These are phyloP conservation scores for Suillus bovinus DNA, from an alignment of 768 basidiomycete species.

Conservation along the genomic window DNA sequence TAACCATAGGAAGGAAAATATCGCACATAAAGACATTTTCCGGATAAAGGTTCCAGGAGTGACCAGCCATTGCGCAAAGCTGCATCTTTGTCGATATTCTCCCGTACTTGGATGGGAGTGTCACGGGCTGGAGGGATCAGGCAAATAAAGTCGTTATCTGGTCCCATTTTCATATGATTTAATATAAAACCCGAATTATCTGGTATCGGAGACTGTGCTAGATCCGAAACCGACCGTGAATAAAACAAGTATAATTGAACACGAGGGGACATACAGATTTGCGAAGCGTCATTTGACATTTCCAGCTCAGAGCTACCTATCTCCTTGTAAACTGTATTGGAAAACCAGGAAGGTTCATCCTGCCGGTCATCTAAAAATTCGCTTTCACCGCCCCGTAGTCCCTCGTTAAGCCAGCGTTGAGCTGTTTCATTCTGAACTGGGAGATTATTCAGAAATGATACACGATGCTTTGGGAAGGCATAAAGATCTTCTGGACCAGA, in stretches of 20 bases:
- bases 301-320: conserved; percentile 57
- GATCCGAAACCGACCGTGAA: conserved; percentile 15
- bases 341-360: conserved; percentile 40
- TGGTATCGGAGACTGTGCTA: conserved; percentile 22
- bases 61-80: conserved; percentile 81
- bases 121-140: conserved; percentile 69
- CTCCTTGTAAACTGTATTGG: conserved; percentile 48
- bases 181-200: conserved; percentile 48
- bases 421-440: conserved; percentile 75
- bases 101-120: conserved; percentile 41
- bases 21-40: conserved; percentile 84
- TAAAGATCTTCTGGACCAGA: conserved; percentile 78
- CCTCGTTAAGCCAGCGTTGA: conserved; percentile 69
- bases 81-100: conserved; percentile 58
- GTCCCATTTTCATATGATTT: conserved; percentile 74
- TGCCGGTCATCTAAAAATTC: conserved; percentile 76
- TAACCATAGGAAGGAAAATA: conserved; percentile 29
- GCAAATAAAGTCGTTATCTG: conserved; percentile 71
- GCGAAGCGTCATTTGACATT: conserved; percentile 21
- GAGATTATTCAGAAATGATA: conserved; percentile 77
- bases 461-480: conserved; percentile 81
- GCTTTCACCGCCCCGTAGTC: conserved; percentile 70
- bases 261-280: conserved; percentile 40
- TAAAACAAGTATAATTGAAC: conserved; percentile 15
- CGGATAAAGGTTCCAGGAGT: conserved; percentile 75